These are phyloP conservation scores for Clarireedia paspali DNA, from an alignment of 2,329 filamentous ascomycete genomes.

Conservation along the genomic window DNA sequence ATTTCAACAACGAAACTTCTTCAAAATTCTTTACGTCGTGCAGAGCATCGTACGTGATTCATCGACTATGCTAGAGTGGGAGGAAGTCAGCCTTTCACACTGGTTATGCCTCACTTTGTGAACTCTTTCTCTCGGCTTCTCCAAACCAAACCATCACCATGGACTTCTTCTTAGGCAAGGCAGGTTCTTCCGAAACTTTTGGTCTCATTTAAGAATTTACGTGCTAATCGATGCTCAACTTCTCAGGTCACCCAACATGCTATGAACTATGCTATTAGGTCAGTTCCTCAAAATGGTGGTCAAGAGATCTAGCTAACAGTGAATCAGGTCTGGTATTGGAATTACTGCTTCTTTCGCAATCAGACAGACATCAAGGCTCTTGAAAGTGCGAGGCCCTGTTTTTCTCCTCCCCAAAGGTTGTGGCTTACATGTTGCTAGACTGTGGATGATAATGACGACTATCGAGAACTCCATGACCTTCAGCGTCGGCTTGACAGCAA, in stretches of 20 bases:
- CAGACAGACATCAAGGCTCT: constrained; percentile 67
- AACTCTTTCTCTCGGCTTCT: too few relatives aligned
- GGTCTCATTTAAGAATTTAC: constrained; percentile 8
- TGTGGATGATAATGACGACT: constrained; percentile 62
- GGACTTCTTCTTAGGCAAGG: constrained; percentile 48
- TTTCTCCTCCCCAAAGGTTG: neutral
- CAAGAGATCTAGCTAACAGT: neutral
- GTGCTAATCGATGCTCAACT: constrained; percentile 17
- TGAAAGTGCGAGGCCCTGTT: constrained; percentile 45
- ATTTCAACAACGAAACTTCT: neutral
- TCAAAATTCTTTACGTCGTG: neutral
- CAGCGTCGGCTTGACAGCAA: constrained; percentile 75
- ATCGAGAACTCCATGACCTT: constrained; percentile 59
- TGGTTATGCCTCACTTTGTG: too few relatives aligned
- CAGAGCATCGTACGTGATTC: too few relatives aligned
- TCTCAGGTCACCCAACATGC: constrained; percentile 48
- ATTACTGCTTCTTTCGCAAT: constrained; percentile 83
- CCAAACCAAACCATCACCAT: constrained; percentile 12
- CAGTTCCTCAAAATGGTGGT: neutral
- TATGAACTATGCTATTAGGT: constrained; percentile 81
- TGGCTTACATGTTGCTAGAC: constrained; percentile 34
- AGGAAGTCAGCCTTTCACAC: too few relatives aligned
- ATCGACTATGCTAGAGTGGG: too few relatives aligned
- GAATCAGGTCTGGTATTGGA: constrained; percentile 62
- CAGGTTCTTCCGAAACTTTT: constrained; percentile 27